Percentiles rank a stretch among this genome's conserved stretches.
Evolutionary conservation across 1,284 basidiomycete species (phyloP).

Genomic region (Cryptococcus sp.): DNA sequence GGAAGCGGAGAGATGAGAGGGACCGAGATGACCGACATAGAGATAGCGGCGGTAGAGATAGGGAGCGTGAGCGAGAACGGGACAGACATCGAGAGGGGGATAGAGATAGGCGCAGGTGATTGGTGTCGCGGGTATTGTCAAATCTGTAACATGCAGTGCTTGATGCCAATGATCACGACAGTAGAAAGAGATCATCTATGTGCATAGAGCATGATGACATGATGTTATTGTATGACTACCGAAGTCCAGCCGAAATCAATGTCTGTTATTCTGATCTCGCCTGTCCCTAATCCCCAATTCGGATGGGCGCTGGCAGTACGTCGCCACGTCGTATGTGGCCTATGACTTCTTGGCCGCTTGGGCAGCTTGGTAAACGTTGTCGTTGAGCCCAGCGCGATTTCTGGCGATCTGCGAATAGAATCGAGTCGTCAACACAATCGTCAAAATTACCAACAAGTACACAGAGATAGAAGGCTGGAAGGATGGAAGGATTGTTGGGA

Average conservation of each 20-base stretch:
- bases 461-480: constrained; percentile 1
- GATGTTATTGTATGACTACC: too few species aligned
- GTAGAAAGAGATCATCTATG: background rate
- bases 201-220: background rate
- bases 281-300: too few species aligned
- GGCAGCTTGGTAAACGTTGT: constrained; percentile 78
- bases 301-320: too few species aligned
- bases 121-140: too few species aligned
- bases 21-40: constrained; percentile 17
- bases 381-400: constrained; percentile 89
- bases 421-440: background rate
- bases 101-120: constrained; percentile 18
- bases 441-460: constrained; percentile 1
- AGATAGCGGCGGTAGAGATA: constrained; percentile 17
- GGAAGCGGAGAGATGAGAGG: constrained; percentile 12
- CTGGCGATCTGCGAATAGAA: constrained; percentile 70
- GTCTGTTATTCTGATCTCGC: too few species aligned
- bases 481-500: background rate
- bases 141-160: too few species aligned
- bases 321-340: too few species aligned
- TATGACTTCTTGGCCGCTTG: constrained; percentile 53
- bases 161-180: too few species aligned
- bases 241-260: too few species aligned
- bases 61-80: constrained; percentile 15
- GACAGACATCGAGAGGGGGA: constrained; percentile 17